These are phyloP conservation scores for Nepenthes gracilis DNA, from an alignment of 148 eudicot species.

Conservation along the genomic window DNA sequence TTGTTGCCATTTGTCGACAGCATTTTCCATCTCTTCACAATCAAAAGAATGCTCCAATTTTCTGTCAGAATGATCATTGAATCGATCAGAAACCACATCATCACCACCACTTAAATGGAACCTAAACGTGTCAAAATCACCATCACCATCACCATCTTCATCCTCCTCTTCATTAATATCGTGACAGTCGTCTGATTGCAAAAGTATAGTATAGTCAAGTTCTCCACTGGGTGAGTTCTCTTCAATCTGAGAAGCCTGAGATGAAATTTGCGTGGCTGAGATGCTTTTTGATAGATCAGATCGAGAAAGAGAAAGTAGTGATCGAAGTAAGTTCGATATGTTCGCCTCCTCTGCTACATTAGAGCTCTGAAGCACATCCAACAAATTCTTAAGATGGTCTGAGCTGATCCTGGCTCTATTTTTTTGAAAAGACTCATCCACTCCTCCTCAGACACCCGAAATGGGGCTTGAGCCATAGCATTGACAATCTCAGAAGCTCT, in stretches of 20 bases:
- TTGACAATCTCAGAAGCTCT: conserved; percentile 35
- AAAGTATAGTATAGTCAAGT: background rate
- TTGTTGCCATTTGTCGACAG: conserved; percentile 11
- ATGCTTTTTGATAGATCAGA: conserved; percentile 6
- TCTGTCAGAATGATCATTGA: conserved; percentile 12
- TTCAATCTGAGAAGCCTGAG: no score
- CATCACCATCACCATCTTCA: background rate
- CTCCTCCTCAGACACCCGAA: conserved; percentile 44
- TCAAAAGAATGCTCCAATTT: conserved; percentile 2
- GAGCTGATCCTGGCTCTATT: conserved; percentile 40
- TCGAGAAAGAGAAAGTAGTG: conserved; percentile 38
- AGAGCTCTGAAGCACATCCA: conserved; percentile 17
- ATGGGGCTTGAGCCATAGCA: conserved; percentile 71
- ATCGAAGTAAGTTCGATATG: conserved; percentile 34
- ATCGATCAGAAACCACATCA: conserved; percentile 13
- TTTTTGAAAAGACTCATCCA: conserved; percentile 58
- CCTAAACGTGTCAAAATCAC: conserved; percentile 3
- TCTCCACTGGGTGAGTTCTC: background rate
- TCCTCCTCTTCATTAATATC: background rate
- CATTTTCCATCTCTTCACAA: conserved; percentile 11
- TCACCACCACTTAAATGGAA: conserved; percentile 6
- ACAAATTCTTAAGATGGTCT: conserved; percentile 31
- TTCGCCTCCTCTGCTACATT: conserved; percentile 40
- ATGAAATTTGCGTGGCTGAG: background rate
- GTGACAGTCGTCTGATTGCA: background rate